These are phyloP conservation scores for Cercospora sojina DNA, from an alignment of 2,329 filamentous ascomycete genomes.

Conservation along the genomic window DNA sequence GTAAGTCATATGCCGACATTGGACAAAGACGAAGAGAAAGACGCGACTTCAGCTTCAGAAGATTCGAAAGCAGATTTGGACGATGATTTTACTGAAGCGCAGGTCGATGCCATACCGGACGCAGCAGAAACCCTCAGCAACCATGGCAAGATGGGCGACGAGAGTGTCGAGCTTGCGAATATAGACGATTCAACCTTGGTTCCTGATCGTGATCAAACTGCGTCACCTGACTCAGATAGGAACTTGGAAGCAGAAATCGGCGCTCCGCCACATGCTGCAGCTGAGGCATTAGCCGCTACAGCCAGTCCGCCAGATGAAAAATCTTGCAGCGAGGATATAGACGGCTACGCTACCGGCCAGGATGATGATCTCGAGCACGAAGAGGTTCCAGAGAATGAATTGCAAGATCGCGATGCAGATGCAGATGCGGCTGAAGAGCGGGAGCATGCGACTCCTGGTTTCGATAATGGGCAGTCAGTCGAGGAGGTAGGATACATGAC, in stretches of 20 bases:
- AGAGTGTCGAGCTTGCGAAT: not conserved
- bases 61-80: not conserved
- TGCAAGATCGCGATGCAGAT: not conserved
- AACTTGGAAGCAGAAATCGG: not conserved
- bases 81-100: not conserved
- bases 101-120: not conserved
- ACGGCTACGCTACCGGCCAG: not conserved
- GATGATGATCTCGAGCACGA: not conserved
- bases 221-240: not conserved
- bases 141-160: not conserved
- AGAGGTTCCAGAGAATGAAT: not conserved
- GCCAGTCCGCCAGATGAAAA: not conserved
- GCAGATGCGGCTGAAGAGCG: not conserved
- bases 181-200: not conserved
- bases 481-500: not conserved
- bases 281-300: not conserved
- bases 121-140: not conserved
- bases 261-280: not conserved
- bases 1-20: not conserved
- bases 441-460: not conserved
- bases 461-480: not conserved
- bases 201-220: not conserved
- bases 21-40: not conserved
- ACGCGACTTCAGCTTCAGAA: not conserved
- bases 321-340: not conserved